Conservation (phyloP, 2,329 filamentous ascomycete species). For the Fusarium sp. region DNA sequence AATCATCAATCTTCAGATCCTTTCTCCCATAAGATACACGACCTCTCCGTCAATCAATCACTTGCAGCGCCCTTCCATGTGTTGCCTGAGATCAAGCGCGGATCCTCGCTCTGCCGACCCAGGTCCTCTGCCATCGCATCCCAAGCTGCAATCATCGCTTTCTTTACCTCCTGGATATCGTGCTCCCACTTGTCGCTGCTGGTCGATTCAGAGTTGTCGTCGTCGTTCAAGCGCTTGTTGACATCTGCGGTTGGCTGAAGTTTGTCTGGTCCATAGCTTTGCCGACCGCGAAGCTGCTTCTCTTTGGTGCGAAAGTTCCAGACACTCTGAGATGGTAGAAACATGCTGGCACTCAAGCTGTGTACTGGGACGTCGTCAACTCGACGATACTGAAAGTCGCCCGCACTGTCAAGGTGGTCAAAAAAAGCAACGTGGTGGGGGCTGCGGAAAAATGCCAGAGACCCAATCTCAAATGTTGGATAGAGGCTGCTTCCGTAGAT, state of each 20-base stretch:
- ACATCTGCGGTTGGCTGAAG: slow-evolving; percentile 42
- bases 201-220: slow-evolving; percentile 21
- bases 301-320: slow-evolving; percentile 58
- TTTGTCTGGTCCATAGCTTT: slow-evolving; percentile 30
- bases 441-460: slow-evolving; percentile 60
- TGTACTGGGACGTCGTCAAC: slow-evolving; percentile 61
- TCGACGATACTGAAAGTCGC: slow-evolving; percentile 59
- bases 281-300: slow-evolving; percentile 12
- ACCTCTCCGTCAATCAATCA: slow-evolving; percentile 6
- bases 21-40: slow-evolving; percentile 14
- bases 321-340: slow-evolving; percentile 59
- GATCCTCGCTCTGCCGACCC: slow-evolving; percentile 48
- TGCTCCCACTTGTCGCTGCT: slow-evolving; percentile 8
- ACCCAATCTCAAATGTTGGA: slow-evolving; percentile 64
- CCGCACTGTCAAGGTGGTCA: slow-evolving; percentile 57
- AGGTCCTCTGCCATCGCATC: slow-evolving; percentile 51
- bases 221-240: slow-evolving; percentile 34
- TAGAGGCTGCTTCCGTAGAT: slow-evolving; percentile 62
- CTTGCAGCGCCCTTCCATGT: slow-evolving; percentile 51
- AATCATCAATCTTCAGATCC: slow-evolving; percentile 32
- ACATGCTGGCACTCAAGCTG: slow-evolving; percentile 63
- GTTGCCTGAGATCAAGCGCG: slow-evolving; percentile 49
- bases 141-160: slow-evolving; percentile 50
- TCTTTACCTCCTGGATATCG: slow-evolving; percentile 38
- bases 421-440: slow-evolving; percentile 59